These are phyloP conservation scores for Scutellaria barbata DNA, from an alignment of 257 asterid genomes.

Conservation along the genomic window DNA sequence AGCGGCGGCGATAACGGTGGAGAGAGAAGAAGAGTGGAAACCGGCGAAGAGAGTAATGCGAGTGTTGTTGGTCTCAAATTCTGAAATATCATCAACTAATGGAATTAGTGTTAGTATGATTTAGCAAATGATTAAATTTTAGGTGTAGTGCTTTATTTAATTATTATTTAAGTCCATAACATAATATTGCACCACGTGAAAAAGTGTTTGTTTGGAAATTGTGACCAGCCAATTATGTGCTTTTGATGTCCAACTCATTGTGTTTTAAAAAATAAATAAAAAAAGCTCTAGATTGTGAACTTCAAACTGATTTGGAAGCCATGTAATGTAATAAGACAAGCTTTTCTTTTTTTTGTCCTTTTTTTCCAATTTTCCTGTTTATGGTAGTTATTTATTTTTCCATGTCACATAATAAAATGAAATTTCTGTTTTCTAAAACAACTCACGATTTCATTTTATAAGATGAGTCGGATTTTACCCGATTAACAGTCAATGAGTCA, in stretches of 20 bases:
- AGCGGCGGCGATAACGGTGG: conserved; percentile 68
- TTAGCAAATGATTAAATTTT: conserved; percentile 31
- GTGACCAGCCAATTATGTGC: conserved; percentile 26
- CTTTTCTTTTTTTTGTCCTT: too few species aligned
- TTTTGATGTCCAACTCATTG: neutral
- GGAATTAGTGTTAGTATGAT: conserved; percentile 21
- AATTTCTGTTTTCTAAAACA: neutral
- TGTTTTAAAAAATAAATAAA: neutral
- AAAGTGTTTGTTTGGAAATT: conserved; percentile 37
- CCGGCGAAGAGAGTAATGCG: conserved; percentile 62
- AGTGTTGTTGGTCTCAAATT: conserved; percentile 68
- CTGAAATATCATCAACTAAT: conserved; percentile 29
- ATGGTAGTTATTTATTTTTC: too few species aligned
- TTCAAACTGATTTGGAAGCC: neutral
- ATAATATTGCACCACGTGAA: conserved; percentile 10
- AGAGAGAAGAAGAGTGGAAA: conserved; percentile 55
- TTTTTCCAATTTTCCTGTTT: too few species aligned
- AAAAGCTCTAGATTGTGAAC: too few species aligned
- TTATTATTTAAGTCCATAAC: conserved; percentile 18
- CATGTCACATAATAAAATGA: neutral
- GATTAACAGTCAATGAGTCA: too few species aligned
- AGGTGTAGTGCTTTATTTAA: neutral
- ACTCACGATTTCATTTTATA: too few species aligned
- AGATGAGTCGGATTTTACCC: too few species aligned
- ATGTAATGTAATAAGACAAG: conserved; percentile 14